Percentiles rank a stretch among this genome's conserved stretches.
Evolutionary conservation across 805 yeast genomes (phyloP).

Genomic region (Ascoidea rubescens): DNA sequence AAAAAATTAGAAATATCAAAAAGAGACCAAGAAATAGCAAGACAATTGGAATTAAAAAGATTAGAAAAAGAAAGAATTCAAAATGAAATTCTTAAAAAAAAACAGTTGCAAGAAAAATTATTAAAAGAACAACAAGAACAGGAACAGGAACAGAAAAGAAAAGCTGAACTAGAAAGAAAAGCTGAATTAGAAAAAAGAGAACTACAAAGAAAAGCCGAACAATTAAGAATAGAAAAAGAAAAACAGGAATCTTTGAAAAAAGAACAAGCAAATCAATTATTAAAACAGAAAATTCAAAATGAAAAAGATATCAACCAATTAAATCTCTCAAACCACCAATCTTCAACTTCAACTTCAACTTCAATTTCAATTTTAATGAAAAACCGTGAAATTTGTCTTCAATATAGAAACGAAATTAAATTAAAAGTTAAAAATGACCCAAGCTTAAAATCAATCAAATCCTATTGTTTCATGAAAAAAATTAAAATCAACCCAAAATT

Average conservation of each 20-base stretch:
- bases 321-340: conserved; percentile 9
- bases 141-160: conserved; percentile 6
- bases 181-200: conserved; percentile 2
- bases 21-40: not conserved
- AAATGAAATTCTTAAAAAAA: not conserved
- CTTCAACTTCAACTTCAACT: conserved; percentile 14
- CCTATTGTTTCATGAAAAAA: conserved; percentile 41
- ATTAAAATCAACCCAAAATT: conserved; percentile 77
- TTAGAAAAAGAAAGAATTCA: not conserved
- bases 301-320: conserved; percentile 11
- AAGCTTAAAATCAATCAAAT: conserved; percentile 38
- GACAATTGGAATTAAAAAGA: not conserved
- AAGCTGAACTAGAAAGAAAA: conserved; percentile 1
- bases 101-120: not conserved
- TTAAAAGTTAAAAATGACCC: conserved; percentile 44
- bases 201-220: conserved; percentile 1
- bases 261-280: conserved; percentile 11
- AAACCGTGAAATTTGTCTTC: conserved; percentile 28
- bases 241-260: conserved; percentile 4
- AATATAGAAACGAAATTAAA: conserved; percentile 36
- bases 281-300: conserved; percentile 12
- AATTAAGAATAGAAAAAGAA: not conserved
- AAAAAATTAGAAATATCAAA: too few relatives aligned
- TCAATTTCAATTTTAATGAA: conserved; percentile 21
- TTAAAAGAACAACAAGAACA: conserved; percentile 12